These are phyloP conservation scores for Phaeosphaeriaceae sp. DNA, from an alignment of 2,329 filamentous ascomycete species.

Conservation along the genomic window DNA sequence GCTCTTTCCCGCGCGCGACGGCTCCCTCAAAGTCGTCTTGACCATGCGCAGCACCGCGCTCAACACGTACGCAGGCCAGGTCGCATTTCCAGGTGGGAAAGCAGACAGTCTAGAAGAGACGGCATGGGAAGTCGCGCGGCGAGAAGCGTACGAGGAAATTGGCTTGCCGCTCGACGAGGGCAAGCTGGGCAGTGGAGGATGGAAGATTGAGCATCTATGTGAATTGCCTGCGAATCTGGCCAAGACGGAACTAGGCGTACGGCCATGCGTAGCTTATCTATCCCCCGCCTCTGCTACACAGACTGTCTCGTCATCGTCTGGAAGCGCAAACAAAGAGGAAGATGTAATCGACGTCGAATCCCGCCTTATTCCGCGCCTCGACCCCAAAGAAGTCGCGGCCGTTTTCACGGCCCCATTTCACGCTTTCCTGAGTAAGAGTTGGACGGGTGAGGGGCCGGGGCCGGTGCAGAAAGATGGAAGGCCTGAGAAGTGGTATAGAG, in stretches of 20 bases:
- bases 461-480: constrained; percentile 42
- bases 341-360: constrained; percentile 58
- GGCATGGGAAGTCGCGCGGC: constrained; percentile 80
- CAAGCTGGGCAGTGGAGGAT: constrained; percentile 74
- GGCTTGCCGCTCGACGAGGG: constrained; percentile 77
- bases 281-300: constrained; percentile 48
- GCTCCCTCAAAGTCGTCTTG: constrained; percentile 75
- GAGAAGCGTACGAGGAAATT: constrained; percentile 93
- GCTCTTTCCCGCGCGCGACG: constrained; percentile 82
- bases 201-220: constrained; percentile 87
- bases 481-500: constrained; percentile 80
- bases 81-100: constrained; percentile 81
- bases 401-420: constrained; percentile 91
- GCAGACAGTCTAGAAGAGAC: constrained; percentile 64
- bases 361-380: constrained; percentile 78
- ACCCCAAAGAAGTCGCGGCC: constrained; percentile 90
- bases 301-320: neutral
- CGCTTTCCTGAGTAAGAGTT: constrained; percentile 74
- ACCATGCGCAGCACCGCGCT: constrained; percentile 68
- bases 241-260: constrained; percentile 59
- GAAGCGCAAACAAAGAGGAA: neutral
- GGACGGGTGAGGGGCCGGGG: constrained; percentile 57
- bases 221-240: constrained; percentile 71
- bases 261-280: constrained; percentile 68
- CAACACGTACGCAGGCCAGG: constrained; percentile 74